Conservation (phyloP, 225 moss, liverwort and hornwort species). For the Straminergon stramineum region DNA sequence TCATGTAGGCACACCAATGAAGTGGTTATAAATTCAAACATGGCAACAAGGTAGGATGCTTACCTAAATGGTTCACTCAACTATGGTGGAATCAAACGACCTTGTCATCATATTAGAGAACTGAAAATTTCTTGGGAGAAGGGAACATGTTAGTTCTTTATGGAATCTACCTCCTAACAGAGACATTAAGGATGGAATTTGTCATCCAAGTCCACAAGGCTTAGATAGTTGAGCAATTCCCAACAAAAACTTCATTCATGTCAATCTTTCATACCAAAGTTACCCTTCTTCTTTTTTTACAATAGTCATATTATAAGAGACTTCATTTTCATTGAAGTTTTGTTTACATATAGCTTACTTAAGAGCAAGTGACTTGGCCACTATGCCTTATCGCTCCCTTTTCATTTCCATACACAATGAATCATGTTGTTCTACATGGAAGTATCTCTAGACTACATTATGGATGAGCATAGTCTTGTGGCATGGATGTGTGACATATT, state of each 20-base stretch:
- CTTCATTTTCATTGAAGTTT: neutral
- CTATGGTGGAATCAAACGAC: neutral
- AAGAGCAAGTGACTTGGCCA: neutral
- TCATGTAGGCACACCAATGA: rapidly evolving
- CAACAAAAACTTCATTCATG: neutral
- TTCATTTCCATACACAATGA: neutral
- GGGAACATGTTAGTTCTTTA: neutral
- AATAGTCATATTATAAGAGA: neutral
- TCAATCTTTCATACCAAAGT: rapidly evolving
- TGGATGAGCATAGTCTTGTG: neutral
- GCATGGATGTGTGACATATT: neutral
- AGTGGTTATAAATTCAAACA: neutral
- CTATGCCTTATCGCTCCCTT: neutral
- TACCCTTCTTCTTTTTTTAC: neutral
- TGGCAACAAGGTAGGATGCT: rapidly evolving
- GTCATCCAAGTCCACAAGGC: rapidly evolving
- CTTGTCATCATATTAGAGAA: neutral
- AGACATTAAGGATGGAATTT: neutral
- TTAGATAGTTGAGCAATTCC: neutral
- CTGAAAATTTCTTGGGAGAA: rapidly evolving
- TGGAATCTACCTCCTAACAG: rapidly evolving
- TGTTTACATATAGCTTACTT: neutral
- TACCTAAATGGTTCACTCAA: neutral
- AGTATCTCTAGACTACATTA: neutral
- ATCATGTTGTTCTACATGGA: neutral